Evolutionary conservation across 106 monocot species (phyloP).

Genomic region (Ottelia alismoides): DNA sequence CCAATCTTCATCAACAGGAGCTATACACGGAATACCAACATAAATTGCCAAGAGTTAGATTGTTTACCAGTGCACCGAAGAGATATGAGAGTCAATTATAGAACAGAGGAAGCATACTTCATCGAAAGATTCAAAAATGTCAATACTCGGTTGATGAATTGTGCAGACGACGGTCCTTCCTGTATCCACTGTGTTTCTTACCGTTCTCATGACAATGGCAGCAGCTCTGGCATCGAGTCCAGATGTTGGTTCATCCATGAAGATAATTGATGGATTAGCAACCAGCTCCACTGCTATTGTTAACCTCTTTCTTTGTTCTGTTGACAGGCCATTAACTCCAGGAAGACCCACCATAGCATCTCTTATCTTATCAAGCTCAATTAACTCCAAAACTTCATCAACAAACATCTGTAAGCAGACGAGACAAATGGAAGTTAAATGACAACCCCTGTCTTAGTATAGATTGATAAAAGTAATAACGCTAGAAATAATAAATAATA

Average conservation of each 20-base stretch:
- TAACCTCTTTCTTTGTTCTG: conserved; percentile 83
- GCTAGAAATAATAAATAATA: no score
- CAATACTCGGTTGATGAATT: conserved; percentile 96
- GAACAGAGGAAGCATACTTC: conserved; percentile 34
- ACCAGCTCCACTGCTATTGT: conserved; percentile 92
- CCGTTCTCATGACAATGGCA: conserved; percentile 91
- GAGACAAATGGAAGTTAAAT: background rate
- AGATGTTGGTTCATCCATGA: conserved; percentile 98
- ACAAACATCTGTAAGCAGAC: conserved; percentile 57
- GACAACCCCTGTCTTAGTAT: no score
- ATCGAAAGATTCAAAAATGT: conserved; percentile 97
- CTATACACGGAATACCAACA: conserved; percentile 17
- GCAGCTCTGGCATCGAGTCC: conserved; percentile 93
- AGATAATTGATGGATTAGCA: conserved; percentile 88
- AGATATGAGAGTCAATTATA: background rate
- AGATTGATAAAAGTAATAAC: no score
- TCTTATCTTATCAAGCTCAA: conserved; percentile 58
- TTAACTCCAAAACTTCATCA: conserved; percentile 64
- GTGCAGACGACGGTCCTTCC: conserved; percentile 92
- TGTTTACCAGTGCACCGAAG: background rate
- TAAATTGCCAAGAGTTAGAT: no score
- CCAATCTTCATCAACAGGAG: conserved; percentile 77
- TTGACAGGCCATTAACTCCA: conserved; percentile 64
- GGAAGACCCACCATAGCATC: conserved; percentile 73
- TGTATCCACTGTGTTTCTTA: conserved; percentile 80